Percentiles rank a stretch among this genome's conserved stretches.
These are phyloP conservation scores for Metschnikowia gelsemii DNA, from an alignment of 805 yeast genomes.

Conservation along the genomic window DNA sequence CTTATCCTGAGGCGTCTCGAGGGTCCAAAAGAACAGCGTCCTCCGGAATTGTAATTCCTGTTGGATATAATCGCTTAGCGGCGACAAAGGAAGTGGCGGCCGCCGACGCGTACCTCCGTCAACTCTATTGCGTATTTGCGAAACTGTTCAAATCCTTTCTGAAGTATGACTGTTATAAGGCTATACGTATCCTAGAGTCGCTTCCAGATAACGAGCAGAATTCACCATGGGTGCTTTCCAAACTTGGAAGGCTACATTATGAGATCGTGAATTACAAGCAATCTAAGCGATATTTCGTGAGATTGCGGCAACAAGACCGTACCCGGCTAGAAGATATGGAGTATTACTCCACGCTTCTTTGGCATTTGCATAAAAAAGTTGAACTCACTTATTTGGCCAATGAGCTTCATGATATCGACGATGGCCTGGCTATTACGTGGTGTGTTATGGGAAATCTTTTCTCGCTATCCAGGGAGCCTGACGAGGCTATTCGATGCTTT, in stretches of 20 bases:
- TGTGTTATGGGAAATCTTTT: slow-evolving; percentile 86
- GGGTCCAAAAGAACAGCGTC: slow-evolving; percentile 19
- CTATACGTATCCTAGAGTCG: slow-evolving; percentile 64
- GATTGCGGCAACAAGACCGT: slow-evolving; percentile 66
- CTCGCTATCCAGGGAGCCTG: slow-evolving; percentile 79
- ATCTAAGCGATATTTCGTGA: slow-evolving; percentile 61
- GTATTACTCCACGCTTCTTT: slow-evolving; percentile 79
- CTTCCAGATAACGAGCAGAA: slow-evolving; percentile 62
- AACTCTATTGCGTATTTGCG: slow-evolving; percentile 54
- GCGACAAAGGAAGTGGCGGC: slow-evolving; percentile 14
- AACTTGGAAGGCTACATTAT: slow-evolving; percentile 77
- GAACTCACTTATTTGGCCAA: slow-evolving; percentile 80
- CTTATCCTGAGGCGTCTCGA: slow-evolving; percentile 10
- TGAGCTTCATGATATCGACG: slow-evolving; percentile 67
- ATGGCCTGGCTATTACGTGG: slow-evolving; percentile 83
- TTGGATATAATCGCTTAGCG: slow-evolving; percentile 1
- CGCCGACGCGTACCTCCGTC: slow-evolving; percentile 43
- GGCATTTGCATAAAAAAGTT: slow-evolving; percentile 86
- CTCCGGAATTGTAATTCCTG: slow-evolving; percentile 9
- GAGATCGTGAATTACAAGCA: slow-evolving; percentile 85
- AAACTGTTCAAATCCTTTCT: slow-evolving; percentile 59
- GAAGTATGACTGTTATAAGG: slow-evolving; percentile 74
- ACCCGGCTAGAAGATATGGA: slow-evolving; percentile 89
- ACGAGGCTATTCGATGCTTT: slow-evolving; percentile 86
- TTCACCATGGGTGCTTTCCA: slow-evolving; percentile 84